phyloP scores from a whole-genome alignment of 441 rosid genomes.

The Pelargonium cotyledonis region DNA sequence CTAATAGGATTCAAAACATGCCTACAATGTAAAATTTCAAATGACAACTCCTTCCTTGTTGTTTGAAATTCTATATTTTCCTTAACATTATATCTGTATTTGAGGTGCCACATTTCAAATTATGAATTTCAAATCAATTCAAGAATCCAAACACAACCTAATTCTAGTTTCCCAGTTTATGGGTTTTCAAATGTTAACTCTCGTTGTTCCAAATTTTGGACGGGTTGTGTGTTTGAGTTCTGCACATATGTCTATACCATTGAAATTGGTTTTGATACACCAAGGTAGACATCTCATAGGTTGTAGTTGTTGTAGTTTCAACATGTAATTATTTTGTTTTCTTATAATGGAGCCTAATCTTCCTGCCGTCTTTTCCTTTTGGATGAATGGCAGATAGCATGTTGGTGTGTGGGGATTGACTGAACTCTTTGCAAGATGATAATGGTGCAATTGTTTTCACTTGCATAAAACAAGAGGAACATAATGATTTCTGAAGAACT shows the following conservation, averaged over 20 bases:
- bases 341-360: neutral
- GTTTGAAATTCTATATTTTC: too few relatives aligned
- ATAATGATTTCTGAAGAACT: slow-evolving; percentile 8
- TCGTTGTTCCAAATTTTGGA: neutral
- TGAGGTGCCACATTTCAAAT: too few relatives aligned
- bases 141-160: too few relatives aligned
- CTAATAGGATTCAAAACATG: too few relatives aligned
- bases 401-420: neutral
- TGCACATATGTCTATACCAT: neutral
- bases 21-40: too few relatives aligned
- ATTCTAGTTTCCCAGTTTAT: too few relatives aligned
- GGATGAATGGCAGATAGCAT: neutral
- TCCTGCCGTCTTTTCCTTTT: neutral
- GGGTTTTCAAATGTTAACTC: neutral
- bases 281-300: neutral
- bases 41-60: too few relatives aligned
- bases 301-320: neutral
- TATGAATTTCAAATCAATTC: too few relatives aligned
- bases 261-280: neutral
- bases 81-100: too few relatives aligned
- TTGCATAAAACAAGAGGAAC: neutral
- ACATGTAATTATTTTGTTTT: neutral
- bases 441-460: neutral
- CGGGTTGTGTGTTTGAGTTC: neutral
- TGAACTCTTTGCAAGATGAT: neutral